phyloP scores from a whole-genome alignment of 2,329 filamentous ascomycete species.

The Xylariaceae sp. region DNA sequence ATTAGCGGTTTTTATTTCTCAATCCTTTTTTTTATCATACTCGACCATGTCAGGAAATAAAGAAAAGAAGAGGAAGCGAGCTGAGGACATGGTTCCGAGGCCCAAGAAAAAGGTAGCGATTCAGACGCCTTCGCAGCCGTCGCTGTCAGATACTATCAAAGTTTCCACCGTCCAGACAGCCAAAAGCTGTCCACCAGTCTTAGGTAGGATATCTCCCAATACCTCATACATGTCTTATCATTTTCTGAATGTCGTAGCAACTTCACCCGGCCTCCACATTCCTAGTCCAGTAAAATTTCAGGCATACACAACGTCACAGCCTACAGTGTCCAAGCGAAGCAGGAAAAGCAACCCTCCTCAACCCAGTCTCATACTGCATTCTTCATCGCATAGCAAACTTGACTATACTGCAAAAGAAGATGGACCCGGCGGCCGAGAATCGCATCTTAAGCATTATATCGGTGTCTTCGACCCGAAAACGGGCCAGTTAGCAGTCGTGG shows the following conservation, averaged over 20 bases:
- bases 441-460: conserved; percentile 63
- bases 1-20: not conserved
- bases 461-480: conserved; percentile 65
- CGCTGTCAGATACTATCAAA: conserved; percentile 42
- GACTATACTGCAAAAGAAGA: conserved; percentile 64
- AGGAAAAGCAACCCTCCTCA: conserved; percentile 43
- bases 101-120: conserved; percentile 58
- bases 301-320: conserved; percentile 49
- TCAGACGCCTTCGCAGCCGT: conserved; percentile 38
- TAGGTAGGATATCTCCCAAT: conserved; percentile 46
- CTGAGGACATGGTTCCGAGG: conserved; percentile 44
- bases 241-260: conserved; percentile 35
- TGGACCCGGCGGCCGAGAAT: conserved; percentile 42
- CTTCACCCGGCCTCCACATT: conserved; percentile 44
- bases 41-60: conserved; percentile 43
- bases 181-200: conserved; percentile 53
- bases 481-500: conserved; percentile 61
- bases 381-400: conserved; percentile 57
- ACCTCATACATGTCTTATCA: conserved; percentile 16
- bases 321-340: conserved; percentile 41
- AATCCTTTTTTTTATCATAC: not conserved
- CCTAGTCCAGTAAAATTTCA: conserved; percentile 47
- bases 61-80: conserved; percentile 59
- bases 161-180: conserved; percentile 51
- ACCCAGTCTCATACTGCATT: conserved; percentile 60